Evolutionary conservation across 1,139 yeast genomes (phyloP).

Genomic region (Pichia sp.): DNA sequence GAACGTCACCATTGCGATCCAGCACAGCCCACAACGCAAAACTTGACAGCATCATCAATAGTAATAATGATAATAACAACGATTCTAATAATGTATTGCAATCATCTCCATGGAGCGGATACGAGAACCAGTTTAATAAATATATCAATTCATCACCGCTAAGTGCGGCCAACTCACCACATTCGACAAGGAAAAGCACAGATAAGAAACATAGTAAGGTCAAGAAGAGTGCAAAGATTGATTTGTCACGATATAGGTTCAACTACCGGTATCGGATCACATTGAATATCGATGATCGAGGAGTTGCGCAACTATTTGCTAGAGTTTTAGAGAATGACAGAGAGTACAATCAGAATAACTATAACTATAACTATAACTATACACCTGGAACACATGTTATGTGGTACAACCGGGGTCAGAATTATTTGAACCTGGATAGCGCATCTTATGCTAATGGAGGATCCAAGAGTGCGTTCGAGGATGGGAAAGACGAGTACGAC

Average conservation of each 20-base stretch:
- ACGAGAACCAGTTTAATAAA: constrained; percentile 10
- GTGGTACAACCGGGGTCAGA: too few relatives aligned
- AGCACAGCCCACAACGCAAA: background rate
- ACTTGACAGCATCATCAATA: background rate
- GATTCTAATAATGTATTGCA: background rate
- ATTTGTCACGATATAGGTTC: constrained; percentile 1
- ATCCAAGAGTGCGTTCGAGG: too few relatives aligned
- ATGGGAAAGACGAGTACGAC: background rate
- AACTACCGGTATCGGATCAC: constrained; percentile 8
- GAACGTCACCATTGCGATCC: constrained; percentile 13
- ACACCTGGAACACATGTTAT: too few relatives aligned
- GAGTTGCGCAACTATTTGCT: constrained; percentile 10
- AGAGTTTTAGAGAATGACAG: constrained; percentile 12
- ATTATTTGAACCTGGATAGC: too few relatives aligned
- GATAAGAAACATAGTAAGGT: background rate
- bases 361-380: too few relatives aligned
- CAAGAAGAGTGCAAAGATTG: background rate
- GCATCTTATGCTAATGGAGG: too few relatives aligned
- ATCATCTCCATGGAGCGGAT: background rate
- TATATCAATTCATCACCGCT: constrained; percentile 15
- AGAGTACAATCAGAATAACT: too few relatives aligned
- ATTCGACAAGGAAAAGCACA: background rate
- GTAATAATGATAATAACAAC: background rate
- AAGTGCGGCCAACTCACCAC: constrained; percentile 1
- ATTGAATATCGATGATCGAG: constrained; percentile 9